Evolutionary conservation across 1,284 basidiomycete genomes (phyloP).

Genomic region (Lentinus polychrous): DNA sequence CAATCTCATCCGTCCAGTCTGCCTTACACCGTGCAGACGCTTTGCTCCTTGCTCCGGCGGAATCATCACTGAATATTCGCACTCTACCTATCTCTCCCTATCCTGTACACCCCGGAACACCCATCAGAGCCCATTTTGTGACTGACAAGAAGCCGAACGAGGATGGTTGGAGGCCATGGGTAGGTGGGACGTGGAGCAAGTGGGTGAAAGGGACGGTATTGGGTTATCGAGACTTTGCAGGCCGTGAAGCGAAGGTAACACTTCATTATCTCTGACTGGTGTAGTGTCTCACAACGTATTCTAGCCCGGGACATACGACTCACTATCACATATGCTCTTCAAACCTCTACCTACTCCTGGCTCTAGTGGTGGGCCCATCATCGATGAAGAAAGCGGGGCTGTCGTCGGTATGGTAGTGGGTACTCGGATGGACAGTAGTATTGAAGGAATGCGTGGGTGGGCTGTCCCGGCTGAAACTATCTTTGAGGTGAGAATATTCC

Average conservation of each 20-base stretch:
- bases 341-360: slow-evolving; percentile 55
- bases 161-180: slow-evolving; percentile 44
- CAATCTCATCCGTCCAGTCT: slow-evolving; percentile 45
- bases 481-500: slow-evolving; percentile 45
- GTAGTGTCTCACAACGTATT: not conserved
- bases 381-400: slow-evolving; percentile 56
- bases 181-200: slow-evolving; percentile 45
- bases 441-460: slow-evolving; percentile 58
- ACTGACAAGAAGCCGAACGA: slow-evolving; percentile 34
- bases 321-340: slow-evolving; percentile 54
- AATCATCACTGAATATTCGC: slow-evolving; percentile 17
- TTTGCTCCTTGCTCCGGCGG: slow-evolving; percentile 34
- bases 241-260: slow-evolving; percentile 45
- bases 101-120: slow-evolving; percentile 44
- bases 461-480: slow-evolving; percentile 65
- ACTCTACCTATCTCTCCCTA: slow-evolving; percentile 66
- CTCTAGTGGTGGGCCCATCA: slow-evolving; percentile 66
- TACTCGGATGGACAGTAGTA: slow-evolving; percentile 47
- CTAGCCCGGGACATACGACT: slow-evolving; percentile 66
- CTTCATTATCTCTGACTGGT: slow-evolving; percentile 6
- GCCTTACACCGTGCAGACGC: slow-evolving; percentile 58
- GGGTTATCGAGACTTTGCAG: slow-evolving; percentile 55
- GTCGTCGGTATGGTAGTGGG: slow-evolving; percentile 69
- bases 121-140: slow-evolving; percentile 53
- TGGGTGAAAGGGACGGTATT: slow-evolving; percentile 47